Evolutionary conservation across 768 basidiomycete species (phyloP).

Genomic region (Saitozyma podzolica): DNA sequence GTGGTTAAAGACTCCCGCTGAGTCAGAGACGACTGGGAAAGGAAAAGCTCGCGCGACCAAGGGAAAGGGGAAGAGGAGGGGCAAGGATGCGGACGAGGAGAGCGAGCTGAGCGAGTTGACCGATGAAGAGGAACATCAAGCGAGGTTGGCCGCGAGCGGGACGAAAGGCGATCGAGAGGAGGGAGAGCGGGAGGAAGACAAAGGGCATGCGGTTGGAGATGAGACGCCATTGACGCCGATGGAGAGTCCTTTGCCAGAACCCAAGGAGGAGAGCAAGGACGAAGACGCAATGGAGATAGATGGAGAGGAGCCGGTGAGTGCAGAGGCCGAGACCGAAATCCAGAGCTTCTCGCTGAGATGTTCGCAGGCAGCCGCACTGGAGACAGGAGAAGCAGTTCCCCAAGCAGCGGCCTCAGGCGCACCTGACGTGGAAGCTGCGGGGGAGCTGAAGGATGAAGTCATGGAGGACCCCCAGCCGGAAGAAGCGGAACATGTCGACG

Average conservation of each 20-base stretch:
- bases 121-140: slow-evolving; percentile 40
- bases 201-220: neutral
- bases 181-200: slow-evolving; percentile 2
- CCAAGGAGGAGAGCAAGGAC: neutral
- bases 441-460: neutral
- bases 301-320: slow-evolving; percentile 1
- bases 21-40: neutral
- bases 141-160: neutral
- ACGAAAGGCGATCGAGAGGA: slow-evolving; percentile 10
- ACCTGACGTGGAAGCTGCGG: neutral
- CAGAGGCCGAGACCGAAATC: neutral
- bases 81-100: slow-evolving; percentile 30
- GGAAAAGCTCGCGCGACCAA: neutral
- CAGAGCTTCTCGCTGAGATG: neutral
- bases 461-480: neutral
- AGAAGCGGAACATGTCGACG: slow-evolving; percentile 2
- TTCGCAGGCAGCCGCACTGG: neutral
- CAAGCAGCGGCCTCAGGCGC: neutral
- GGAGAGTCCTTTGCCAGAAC: neutral
- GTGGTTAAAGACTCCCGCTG: slow-evolving; percentile 27
- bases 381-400: neutral
- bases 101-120: slow-evolving; percentile 51
- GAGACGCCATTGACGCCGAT: neutral
- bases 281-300: slow-evolving; percentile 1
- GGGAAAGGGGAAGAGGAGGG: slow-evolving; percentile 18